Evolutionary conservation across 805 yeast species (phyloP), one percentile per base, ranked within the genome.

Genomic region (Debaryomyces tyrocola): DNA sequence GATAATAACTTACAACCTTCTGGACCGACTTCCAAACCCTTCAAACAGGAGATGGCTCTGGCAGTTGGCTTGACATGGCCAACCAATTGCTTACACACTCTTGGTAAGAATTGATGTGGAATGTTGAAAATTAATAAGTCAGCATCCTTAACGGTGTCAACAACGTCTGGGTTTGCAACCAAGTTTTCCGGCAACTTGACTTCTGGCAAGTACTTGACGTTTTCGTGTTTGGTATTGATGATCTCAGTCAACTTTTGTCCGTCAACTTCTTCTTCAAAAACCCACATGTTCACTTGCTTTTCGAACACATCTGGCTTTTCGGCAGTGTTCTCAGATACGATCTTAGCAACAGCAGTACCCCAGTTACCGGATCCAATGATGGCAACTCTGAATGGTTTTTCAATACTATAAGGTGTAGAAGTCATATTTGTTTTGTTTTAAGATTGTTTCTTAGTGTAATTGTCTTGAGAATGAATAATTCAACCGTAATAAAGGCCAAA

Each of bases 311-410:
- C 64, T 2, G 77, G 72, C 56, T 69, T 68, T 28, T 62, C 66
- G 29, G 58, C 58, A 33, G 75, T 60, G 61, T 73, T 73, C 55
- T 73, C 77, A 11, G 78, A 74, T 38, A 73, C 54, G 27, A 73
- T 63, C 58, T 73, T 73, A 49, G 78, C 77, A 24, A 73, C 71
- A 38, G 77, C 72, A 36, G 78, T 73, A 21, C 78, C 78, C 78
- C 78, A 73, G 57, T 72, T 73, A 33, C 78, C 78, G 15, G 75
- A 70, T 14, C 78, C 78, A 44, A 73, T 66, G 44, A 73, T 71
- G 54, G 73, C 67, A 43, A 73, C 59, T 50, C 53, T 66, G 61
- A 70, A 71, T 3, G 69, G 67, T 31, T 46, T 52, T 37, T 44
- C 51, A 45, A 71, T 58, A 36, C 56, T 57, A 50, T 66, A 67